Evolutionary conservation across 768 basidiomycete genomes (phyloP).

Genomic region (Lentinula raphanica): DNA sequence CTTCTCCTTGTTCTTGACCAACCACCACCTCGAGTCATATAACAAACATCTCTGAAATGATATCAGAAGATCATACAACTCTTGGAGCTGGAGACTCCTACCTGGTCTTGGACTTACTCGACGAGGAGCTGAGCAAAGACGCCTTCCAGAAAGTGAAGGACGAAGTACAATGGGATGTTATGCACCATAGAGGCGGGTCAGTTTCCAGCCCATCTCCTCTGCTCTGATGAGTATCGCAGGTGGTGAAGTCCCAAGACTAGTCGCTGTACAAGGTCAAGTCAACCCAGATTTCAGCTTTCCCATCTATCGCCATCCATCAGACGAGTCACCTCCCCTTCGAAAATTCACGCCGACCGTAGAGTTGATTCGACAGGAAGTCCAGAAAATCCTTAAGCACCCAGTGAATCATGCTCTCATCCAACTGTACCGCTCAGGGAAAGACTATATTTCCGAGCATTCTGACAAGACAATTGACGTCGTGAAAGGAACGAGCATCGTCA

Average conservation of each 20-base stretch:
- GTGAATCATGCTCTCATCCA: constrained; percentile 85
- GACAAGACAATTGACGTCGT: constrained; percentile 85
- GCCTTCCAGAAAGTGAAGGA: constrained; percentile 54
- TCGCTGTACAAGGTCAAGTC: constrained; percentile 57
- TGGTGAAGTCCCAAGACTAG: constrained; percentile 65
- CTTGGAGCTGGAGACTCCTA: constrained; percentile 63
- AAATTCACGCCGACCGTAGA: constrained; percentile 68
- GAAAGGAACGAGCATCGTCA: constrained; percentile 68
- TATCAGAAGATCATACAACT: neutral
- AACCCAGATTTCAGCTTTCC: constrained; percentile 45
- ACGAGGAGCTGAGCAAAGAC: constrained; percentile 41
- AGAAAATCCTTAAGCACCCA: constrained; percentile 53
- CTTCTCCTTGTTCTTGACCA: neutral
- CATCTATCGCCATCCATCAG: constrained; percentile 78
- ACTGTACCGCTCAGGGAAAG: constrained; percentile 70
- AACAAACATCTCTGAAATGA: neutral
- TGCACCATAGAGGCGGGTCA: constrained; percentile 66
- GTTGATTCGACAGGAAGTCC: constrained; percentile 57
- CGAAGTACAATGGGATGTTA: constrained; percentile 69
- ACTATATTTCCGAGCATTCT: constrained; percentile 83
- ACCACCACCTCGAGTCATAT: neutral
- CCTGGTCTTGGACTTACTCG: constrained; percentile 54
- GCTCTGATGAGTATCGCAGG: constrained; percentile 34
- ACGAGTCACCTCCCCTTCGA: constrained; percentile 64
- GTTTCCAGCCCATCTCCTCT: neutral